Evolutionary conservation across 2,329 filamentous ascomycete genomes (phyloP).

Genomic region (Paraconiothyrium sp.): DNA sequence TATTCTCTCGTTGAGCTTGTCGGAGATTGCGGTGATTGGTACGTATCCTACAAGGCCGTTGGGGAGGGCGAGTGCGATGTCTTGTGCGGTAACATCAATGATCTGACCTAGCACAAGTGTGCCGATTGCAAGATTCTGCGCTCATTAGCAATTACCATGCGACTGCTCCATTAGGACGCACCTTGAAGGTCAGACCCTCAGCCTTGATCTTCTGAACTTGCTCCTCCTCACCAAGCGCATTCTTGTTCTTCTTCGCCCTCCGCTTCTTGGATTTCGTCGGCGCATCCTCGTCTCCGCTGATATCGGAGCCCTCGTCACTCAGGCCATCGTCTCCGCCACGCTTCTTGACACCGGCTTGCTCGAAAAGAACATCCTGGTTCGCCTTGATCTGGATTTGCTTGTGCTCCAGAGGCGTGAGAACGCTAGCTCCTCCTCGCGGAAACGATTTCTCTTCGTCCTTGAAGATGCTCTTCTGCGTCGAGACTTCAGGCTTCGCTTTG

Average conservation of each 20-base stretch:
- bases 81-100: slow-evolving; percentile 78
- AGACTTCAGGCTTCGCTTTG: slow-evolving; percentile 41
- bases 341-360: slow-evolving; percentile 75
- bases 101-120: slow-evolving; percentile 90
- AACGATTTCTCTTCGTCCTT: slow-evolving; percentile 88
- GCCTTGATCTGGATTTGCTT: slow-evolving; percentile 97
- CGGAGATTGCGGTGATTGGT: slow-evolving; percentile 90
- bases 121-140: slow-evolving; percentile 81
- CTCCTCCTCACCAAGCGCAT: slow-evolving; percentile 53
- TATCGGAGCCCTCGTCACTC: slow-evolving; percentile 53
- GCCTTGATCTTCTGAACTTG: slow-evolving; percentile 69
- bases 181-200: slow-evolving; percentile 90
- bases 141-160: slow-evolving; percentile 25
- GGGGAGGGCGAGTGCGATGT: slow-evolving; percentile 83
- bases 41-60: slow-evolving; percentile 94
- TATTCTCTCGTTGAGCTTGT: slow-evolving; percentile 77
- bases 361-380: slow-evolving; percentile 88
- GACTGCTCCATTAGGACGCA: slow-evolving; percentile 52
- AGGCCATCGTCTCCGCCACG: slow-evolving; percentile 62
- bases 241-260: slow-evolving; percentile 58
- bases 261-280: slow-evolving; percentile 61
- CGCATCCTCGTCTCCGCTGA: slow-evolving; percentile 51
- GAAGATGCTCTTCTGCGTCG: slow-evolving; percentile 57
- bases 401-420: slow-evolving; percentile 91
- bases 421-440: slow-evolving; percentile 88